Base-by-base conservation (phyloP, 768 basidiomycete species). In the Panaeolus papilionaceus region DNA sequence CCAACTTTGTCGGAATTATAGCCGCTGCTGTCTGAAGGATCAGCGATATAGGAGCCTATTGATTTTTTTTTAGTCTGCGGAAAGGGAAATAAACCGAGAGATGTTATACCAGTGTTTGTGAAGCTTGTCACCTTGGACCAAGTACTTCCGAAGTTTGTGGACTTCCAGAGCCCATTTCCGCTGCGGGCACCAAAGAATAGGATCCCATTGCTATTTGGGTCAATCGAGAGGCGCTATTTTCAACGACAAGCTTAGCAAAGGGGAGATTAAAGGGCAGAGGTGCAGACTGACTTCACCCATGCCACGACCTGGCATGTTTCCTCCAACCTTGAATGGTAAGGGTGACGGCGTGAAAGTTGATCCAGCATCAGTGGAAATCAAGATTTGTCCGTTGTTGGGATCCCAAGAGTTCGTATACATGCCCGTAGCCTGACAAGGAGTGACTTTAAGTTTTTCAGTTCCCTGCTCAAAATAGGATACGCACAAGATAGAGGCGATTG, bases 291-390 rank as follows among this genome's bases (percentile, higher is more conserved):
- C 87, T 86, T 73, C 86, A 84, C 82, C 82, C 84, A 89, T 84
- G 72, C 88, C 89, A 73, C 89, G 86, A 62, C 88, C 89, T 39
- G 88, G 89, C 88, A 88, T 89, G 73, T 89, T 89, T 8, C 88
- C 88, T 38, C 89, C 88, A 38, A 89, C 84, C 70, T 91, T 91
- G 82, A 90, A 90, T 0, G 89, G 85, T 0, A 91, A 76, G 7
- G 74, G 70, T 6, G 86, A 84, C 2, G 82, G 69, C 0, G 82
- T 85, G 72, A 84, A 91, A 0, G 86, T 86, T n/a, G 80, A 73
- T 11, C 89, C 89, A 66, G 82, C 79, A 71, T 91, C 84, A 7
- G 80, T 83, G 23, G 89, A 90, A 42, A 86, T 84, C 11, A 91
- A 77, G 40, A 91, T 89, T 63, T 85, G 82, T 4, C 88, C 89